Percentiles rank a stretch among this genome's conserved stretches.
phyloP scores from a whole-genome alignment of 176 grass and related monocot genomes.

The Ensete ventricosum region DNA sequence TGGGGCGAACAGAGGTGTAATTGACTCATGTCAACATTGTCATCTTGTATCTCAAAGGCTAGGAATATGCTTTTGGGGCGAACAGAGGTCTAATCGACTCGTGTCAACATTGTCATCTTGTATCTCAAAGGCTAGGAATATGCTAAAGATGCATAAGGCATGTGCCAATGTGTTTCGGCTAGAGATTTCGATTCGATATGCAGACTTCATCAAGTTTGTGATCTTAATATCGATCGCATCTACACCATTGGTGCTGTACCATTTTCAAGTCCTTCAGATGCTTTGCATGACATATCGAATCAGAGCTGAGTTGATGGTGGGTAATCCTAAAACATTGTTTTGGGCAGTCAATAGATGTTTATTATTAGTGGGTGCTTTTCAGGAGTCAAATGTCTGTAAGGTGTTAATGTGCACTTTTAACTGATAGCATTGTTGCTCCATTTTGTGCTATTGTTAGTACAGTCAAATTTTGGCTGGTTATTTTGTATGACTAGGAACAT shows the following conservation, averaged over 20 bases:
- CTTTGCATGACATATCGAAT: background rate
- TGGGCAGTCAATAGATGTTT: conserved; percentile 7
- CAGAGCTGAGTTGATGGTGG: conserved; percentile 9
- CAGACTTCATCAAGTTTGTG: background rate
- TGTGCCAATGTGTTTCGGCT: conserved; percentile 10
- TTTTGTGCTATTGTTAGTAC: background rate
- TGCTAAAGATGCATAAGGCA: background rate
- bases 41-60: background rate
- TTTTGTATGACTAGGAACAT: background rate
- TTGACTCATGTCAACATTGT: background rate
- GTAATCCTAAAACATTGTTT: conserved; percentile 6
- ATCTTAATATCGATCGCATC: background rate
- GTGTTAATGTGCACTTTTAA: background rate
- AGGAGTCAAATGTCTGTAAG: background rate
- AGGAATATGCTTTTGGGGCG: background rate
- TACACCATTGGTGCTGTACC: background rate
- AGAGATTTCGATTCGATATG: conserved; percentile 4
- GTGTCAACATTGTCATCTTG: background rate
- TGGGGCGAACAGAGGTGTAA: background rate
- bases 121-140: background rate
- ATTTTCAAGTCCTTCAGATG: conserved; percentile 5
- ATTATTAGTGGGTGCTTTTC: background rate
- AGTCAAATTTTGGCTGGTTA: background rate
- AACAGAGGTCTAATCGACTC: background rate
- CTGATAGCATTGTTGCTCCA: background rate